Percentiles rank a stretch among this genome's conserved stretches.
phyloP scores from a whole-genome alignment of 2,329 filamentous ascomycete species.

The Fusarium falciforme region DNA sequence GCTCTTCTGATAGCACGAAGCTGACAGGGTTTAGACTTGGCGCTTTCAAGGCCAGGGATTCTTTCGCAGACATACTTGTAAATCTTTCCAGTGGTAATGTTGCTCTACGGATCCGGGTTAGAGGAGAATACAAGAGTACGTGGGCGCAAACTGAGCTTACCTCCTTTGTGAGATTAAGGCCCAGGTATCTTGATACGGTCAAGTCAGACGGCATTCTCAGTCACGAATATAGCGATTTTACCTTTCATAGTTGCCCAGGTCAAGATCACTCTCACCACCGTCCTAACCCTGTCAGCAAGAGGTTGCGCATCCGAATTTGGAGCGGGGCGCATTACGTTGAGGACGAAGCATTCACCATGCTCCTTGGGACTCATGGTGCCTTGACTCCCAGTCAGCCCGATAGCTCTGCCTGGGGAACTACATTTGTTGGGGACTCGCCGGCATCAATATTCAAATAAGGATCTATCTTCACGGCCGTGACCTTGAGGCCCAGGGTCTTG shows the following conservation, averaged over 20 bases:
- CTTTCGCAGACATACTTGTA: slow-evolving; percentile 87
- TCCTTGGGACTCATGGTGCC: slow-evolving; percentile 51
- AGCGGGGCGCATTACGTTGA: slow-evolving; percentile 62
- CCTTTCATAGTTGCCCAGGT: slow-evolving; percentile 68
- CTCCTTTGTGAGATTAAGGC: background rate
- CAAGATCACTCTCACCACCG: slow-evolving; percentile 55
- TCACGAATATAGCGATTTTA: slow-evolving; percentile 27
- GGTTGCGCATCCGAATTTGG: background rate
- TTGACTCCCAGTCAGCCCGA: background rate
- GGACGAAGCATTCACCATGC: slow-evolving; percentile 91
- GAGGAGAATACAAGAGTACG: slow-evolving; percentile 73
- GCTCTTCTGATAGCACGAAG: background rate
- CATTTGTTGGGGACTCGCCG: slow-evolving; percentile 17
- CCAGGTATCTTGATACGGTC: background rate
- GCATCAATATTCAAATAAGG: slow-evolving; percentile 59
- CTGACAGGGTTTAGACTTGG: slow-evolving; percentile 1
- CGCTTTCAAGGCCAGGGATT: background rate
- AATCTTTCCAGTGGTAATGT: slow-evolving; percentile 98
- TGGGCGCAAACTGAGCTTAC: background rate
- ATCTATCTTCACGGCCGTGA: slow-evolving; percentile 65
- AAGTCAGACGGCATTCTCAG: slow-evolving; percentile 26
- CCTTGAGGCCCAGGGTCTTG: slow-evolving; percentile 83
- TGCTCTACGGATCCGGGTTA: slow-evolving; percentile 79
- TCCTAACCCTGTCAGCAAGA: background rate
- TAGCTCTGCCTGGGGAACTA: background rate